Base-by-base conservation (phyloP, 2,329 filamentous ascomycete genomes). In the Pseudohalonectria lignicola region DNA sequence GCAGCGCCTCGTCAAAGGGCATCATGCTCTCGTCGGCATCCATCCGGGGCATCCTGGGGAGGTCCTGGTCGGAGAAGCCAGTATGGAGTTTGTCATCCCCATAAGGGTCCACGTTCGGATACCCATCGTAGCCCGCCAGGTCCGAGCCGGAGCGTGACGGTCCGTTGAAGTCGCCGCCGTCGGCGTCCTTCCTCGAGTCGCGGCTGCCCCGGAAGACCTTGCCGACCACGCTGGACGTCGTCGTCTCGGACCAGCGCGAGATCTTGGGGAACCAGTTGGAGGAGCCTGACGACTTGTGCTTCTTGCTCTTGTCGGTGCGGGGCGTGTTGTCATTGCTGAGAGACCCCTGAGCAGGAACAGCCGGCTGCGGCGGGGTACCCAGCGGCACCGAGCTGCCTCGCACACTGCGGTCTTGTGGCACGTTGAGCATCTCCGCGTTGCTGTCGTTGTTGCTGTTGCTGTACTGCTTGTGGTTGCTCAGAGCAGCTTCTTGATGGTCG, bases 181-280 rank as follows among this genome's bases (percentile, higher is more conserved):
- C 77, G 57, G 59, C 79, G 61, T 65, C 80, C 57, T 67, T 78
- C 61, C 65, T 79, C 62, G 67, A 66, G 31, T 72, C 68, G 49
- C 71, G 75, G 53, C 77, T 85, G 50, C 74, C 76, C 30, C 82
- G 76, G 56, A 88, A 82, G 30, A 81, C 82, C 48, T 82, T 82
- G 32, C 85, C 80, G 31, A 87, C 78, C 29, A 37, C 36, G 43
- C 86, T 94, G 1, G 87, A 94, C 4, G 88, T 76, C 0, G 92
- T 98, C 2, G 90, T 96, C 62, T 93, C 92, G 0, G 90, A 96
- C 92, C 92, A 98, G 31, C 92, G 77, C 5, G 92, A 96, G 45
- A 94, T 88, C 64, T 94, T 95, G 18, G 88, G 87, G 44, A 94
- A 83, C 67, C 76, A 79, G 37, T 74, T 68, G 0, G 84, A 86